Conservation (phyloP, 2,329 filamentous ascomycete genomes). For the Elsinoe perseae region DNA sequence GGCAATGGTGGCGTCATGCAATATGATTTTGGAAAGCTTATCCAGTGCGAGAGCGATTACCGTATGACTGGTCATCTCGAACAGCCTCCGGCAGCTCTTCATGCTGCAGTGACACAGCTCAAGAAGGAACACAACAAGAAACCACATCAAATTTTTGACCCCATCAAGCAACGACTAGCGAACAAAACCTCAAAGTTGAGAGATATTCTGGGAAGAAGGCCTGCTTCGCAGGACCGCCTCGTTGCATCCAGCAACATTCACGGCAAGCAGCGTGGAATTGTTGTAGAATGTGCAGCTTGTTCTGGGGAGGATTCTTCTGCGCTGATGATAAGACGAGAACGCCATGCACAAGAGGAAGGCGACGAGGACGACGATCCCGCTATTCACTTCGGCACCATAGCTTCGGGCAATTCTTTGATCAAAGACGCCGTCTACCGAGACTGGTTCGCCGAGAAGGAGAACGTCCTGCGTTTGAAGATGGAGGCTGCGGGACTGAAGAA, state of each 20-base stretch:
- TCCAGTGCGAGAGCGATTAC: background rate
- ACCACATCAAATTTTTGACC: background rate
- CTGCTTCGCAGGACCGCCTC: no score
- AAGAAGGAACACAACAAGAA: background rate
- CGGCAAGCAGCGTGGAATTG: no score
- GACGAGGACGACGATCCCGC: background rate
- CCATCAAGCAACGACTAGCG: background rate
- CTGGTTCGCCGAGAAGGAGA: slow-evolving; percentile 11
- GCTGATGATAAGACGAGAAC: background rate
- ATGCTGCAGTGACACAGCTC: background rate
- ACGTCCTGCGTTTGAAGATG: slow-evolving; percentile 18
- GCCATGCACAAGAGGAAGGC: background rate
- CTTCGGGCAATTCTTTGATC: slow-evolving; percentile 31
- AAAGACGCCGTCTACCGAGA: slow-evolving; percentile 13
- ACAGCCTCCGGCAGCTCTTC: background rate
- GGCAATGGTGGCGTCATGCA: slow-evolving; percentile 23
- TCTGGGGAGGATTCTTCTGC: background rate
- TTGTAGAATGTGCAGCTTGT: background rate
- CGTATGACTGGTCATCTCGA: background rate
- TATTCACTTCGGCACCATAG: slow-evolving; percentile 35
- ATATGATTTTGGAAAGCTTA: slow-evolving; percentile 20
- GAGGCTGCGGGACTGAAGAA: slow-evolving; percentile 18
- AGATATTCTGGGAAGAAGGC: no score
- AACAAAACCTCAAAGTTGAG: no score
- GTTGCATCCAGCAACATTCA: no score